phyloP scores from a whole-genome alignment of 2,329 filamentous ascomycete species.

The Xylaria sp. region DNA sequence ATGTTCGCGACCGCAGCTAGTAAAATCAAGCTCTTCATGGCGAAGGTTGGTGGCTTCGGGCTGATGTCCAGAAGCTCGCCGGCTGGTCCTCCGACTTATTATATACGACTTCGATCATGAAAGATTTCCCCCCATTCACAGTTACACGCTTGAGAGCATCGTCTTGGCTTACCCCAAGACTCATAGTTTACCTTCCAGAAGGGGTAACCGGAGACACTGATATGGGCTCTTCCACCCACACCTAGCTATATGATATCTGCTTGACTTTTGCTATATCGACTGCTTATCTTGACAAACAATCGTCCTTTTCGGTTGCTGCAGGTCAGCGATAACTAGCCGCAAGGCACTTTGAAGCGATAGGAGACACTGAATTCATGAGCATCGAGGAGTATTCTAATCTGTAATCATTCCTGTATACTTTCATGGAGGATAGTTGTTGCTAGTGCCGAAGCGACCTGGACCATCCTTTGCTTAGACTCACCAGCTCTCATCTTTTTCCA shows the following conservation, averaged over 20 bases:
- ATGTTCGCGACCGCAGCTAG: conserved; percentile 23
- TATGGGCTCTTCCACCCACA: conserved; percentile 15
- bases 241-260: conserved; percentile 2
- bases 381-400: neutral
- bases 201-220: conserved; percentile 12
- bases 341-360: neutral
- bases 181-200: conserved; percentile 28
- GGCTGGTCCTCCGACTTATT: neutral
- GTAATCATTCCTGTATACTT: neutral
- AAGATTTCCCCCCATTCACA: neutral
- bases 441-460: neutral
- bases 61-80: neutral
- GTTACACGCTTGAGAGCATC: neutral
- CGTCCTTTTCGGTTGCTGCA: neutral
- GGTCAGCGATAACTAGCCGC: neutral
- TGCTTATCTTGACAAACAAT: neutral
- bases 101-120: conserved; percentile 12
- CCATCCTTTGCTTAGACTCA: neutral
- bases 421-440: neutral
- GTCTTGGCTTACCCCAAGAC: conserved; percentile 33
- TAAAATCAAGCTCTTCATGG: conserved; percentile 38
- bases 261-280: neutral
- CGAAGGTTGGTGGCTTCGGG: neutral
- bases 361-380: neutral
- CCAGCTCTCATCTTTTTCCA: neutral